phyloP scores from a whole-genome alignment of 257 asterid species.

The Vinca minor region DNA sequence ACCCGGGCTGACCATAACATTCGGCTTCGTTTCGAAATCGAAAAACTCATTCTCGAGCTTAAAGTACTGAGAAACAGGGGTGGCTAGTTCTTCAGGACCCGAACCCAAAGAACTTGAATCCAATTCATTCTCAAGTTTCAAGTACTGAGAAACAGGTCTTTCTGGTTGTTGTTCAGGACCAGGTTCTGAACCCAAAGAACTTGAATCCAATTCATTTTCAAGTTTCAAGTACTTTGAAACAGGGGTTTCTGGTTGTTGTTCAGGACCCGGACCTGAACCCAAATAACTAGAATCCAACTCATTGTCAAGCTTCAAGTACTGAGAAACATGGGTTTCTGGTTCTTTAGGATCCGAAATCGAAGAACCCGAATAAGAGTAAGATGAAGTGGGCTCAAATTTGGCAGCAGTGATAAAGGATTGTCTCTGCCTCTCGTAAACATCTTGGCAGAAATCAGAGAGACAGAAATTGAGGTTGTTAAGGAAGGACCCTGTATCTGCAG shows the following conservation, averaged over 20 bases:
- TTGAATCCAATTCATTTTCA: too few species aligned
- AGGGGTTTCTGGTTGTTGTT: slow-evolving; percentile 21
- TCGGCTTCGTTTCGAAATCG: slow-evolving; percentile 23
- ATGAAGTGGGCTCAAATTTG: slow-evolving; percentile 19
- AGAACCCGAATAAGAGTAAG: slow-evolving; percentile 24
- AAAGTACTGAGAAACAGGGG: slow-evolving; percentile 19
- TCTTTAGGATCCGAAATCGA: too few species aligned
- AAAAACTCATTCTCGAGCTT: slow-evolving; percentile 21
- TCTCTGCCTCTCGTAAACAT: slow-evolving; percentile 3
- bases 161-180: too few species aligned
- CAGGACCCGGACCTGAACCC: slow-evolving; percentile 14
- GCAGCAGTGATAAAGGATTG: slow-evolving; percentile 10
- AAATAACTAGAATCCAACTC: slow-evolving; percentile 21
- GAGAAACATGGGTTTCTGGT: too few species aligned
- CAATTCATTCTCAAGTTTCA: too few species aligned
- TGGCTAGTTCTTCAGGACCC: slow-evolving; percentile 18
- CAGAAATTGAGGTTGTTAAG: slow-evolving; percentile 31
- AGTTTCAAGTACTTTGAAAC: slow-evolving; percentile 17
- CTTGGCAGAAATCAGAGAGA: slow-evolving; percentile 15
- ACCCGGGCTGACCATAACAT: neutral
- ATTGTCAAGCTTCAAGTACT: too few species aligned
- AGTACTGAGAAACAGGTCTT: too few species aligned
- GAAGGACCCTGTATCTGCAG: slow-evolving; percentile 34
- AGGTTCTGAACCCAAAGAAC: too few species aligned
- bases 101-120: slow-evolving; percentile 19